Evolutionary conservation across 352 stramenopile genomes (phyloP).

Genomic region (Saprolegnia parasitica): DNA sequence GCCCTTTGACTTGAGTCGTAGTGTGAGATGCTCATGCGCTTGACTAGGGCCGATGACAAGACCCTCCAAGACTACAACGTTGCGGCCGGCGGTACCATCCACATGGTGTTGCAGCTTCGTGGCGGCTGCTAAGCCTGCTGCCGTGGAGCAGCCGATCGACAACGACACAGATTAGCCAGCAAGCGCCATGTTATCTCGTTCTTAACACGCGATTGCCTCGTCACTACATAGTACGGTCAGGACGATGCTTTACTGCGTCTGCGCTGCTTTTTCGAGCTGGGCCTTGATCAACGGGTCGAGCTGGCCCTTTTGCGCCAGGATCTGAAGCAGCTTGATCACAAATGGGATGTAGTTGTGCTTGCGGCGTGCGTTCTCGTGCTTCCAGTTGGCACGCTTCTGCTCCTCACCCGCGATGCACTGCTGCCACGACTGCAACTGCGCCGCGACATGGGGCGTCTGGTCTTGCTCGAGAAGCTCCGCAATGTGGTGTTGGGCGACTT

Average conservation of each 20-base stretch:
- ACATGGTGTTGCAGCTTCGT: conserved; percentile 98
- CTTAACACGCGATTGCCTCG: no score
- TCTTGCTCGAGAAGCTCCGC: conserved; percentile 37
- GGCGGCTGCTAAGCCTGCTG: conserved; percentile 79
- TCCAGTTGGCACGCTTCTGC: conserved; percentile 76
- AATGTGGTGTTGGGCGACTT: conserved; percentile 48
- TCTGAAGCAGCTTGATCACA: conserved; percentile 90
- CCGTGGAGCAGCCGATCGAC: neutral
- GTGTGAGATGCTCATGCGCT: neutral
- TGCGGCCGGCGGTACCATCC: conserved; percentile 93
- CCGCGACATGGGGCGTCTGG: conserved; percentile 33
- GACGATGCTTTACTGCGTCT: conserved; percentile 29
- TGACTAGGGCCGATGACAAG: conserved; percentile 90
- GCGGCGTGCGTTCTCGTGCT: conserved; percentile 88
- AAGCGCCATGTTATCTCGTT: neutral
- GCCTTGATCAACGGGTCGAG: conserved; percentile 74
- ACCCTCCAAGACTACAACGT: conserved; percentile 97
- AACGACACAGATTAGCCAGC: neutral
- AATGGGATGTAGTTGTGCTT: conserved; percentile 98
- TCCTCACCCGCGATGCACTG: conserved; percentile 45
- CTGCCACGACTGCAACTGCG: conserved; percentile 43
- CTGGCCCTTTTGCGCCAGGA: conserved; percentile 86
- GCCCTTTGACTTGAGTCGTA: conserved; percentile 29
- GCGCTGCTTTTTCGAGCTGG: conserved; percentile 39
- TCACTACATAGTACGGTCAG: no score